These are phyloP conservation scores for Podospora didyma DNA, from an alignment of 495 filamentous ascomycete species.

Conservation along the genomic window DNA sequence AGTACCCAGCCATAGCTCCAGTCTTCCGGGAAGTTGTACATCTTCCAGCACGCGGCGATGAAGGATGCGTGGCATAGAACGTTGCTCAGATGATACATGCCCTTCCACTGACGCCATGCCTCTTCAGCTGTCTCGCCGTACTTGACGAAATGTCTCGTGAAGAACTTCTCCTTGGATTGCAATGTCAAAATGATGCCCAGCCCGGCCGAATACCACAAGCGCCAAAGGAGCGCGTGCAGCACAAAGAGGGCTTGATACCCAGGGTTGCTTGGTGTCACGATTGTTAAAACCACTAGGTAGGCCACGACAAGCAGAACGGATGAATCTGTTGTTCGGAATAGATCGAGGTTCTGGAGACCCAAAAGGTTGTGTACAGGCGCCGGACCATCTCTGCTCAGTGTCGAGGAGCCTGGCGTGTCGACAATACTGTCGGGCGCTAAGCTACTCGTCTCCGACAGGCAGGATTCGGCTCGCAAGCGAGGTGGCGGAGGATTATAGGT, in stretches of 20 bases:
- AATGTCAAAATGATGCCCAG: slow-evolving; percentile 78
- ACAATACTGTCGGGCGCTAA: slow-evolving; percentile 16
- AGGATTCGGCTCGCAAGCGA: slow-evolving; percentile 49
- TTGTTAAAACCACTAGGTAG: slow-evolving; percentile 67
- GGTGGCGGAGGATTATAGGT: slow-evolving; percentile 90
- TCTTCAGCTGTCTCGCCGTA: slow-evolving; percentile 85
- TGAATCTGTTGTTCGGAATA: slow-evolving; percentile 79
- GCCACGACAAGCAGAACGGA: slow-evolving; percentile 69
- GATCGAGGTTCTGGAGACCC: slow-evolving; percentile 77
- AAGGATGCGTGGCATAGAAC: slow-evolving; percentile 85
- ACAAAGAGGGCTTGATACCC: slow-evolving; percentile 75
- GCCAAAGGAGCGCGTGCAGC: slow-evolving; percentile 73
- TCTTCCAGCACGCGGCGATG: slow-evolving; percentile 89
- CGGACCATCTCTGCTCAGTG: slow-evolving; percentile 36
- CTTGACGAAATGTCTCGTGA: slow-evolving; percentile 96
- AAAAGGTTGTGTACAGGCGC: slow-evolving; percentile 73
- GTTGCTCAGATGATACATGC: slow-evolving; percentile 89
- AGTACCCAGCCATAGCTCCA: slow-evolving; percentile 81
- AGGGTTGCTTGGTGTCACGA: slow-evolving; percentile 73
- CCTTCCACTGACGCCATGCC: slow-evolving; percentile 98
- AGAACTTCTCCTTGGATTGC: slow-evolving; percentile 85
- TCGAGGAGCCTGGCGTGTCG: neutral
- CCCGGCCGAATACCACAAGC: slow-evolving; percentile 88
- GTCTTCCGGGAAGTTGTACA: slow-evolving; percentile 80
- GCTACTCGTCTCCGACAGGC: slow-evolving; percentile 35